Evolutionary conservation across 345 rosid species (phyloP), one percentile per base, ranked within the genome.

Genomic region (Eucalyptus tenuipes): DNA sequence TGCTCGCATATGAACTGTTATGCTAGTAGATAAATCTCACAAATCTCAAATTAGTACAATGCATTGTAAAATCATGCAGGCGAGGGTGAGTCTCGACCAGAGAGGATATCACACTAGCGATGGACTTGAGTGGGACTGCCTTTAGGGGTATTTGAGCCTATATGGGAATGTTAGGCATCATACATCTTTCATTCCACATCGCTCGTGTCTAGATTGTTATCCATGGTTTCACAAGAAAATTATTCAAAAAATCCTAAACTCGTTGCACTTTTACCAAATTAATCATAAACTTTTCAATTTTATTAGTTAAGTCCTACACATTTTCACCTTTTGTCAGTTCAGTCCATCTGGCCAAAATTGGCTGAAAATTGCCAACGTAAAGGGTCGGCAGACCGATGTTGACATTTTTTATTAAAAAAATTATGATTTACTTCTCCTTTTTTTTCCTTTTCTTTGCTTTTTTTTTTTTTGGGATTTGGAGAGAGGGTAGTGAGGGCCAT

Each of bases 311-410:
- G 10, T 20, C 57, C 10, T 52, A 20, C 2, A 52, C 25, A 52
- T 52, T 20, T 52, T 52, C 25, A 52, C 4, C 0, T 52, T 8
- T 52, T 52, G 25, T 18, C 0, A 52, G 2, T 52, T 20, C 2
- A 52, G 5, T 52, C 57, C 10, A 20, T 52, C 2, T 52, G 10
- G 57, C 10, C 57, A 52, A 0, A 52, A 52, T 52, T 52, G 25
- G 2, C 10, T 18, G 1, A 52, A 18, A 52, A 52, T 52, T 52
- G 25, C 57, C 8, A 3, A 8, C 10, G 5, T 52, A 52, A 52
- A 52, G 25, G 2, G 25, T 52, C 0, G 0, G 8, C n/a, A n/a
- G 8, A 50, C 22, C 1, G 0, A 52, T 52, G 57, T 52, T 0
- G 57, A 52, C 25, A 52, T 18, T 52, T 52, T 52, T 52, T 20